Evolutionary conservation across 2,329 filamentous ascomycete genomes (phyloP).

Genomic region (Fusarium temperatum): DNA sequence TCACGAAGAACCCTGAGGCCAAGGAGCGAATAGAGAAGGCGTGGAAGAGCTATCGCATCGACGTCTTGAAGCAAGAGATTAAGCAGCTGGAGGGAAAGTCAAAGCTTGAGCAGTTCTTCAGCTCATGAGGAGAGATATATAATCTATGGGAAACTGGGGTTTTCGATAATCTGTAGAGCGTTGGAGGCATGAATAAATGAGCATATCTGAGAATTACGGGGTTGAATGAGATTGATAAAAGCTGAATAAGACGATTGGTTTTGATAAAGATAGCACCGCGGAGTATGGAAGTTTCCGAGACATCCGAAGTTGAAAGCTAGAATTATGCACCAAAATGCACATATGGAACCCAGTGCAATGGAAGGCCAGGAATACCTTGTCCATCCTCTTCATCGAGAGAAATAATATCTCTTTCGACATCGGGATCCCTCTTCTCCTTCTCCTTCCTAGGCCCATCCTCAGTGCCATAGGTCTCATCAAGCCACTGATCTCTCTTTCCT

Average conservation of each 20-base stretch:
- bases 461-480: neutral
- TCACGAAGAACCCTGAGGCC: neutral
- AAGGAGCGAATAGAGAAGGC: neutral
- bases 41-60: neutral
- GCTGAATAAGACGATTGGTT: accelerated
- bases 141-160: too few species aligned
- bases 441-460: accelerated
- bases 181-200: neutral
- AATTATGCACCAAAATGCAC: neutral
- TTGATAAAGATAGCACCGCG: too few species aligned
- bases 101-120: neutral
- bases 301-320: accelerated
- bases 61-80: constrained; percentile 1
- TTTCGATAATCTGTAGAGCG: accelerated
- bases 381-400: neutral
- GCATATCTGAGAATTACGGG: accelerated
- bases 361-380: accelerated
- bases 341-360: neutral
- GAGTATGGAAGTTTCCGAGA: neutral
- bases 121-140: neutral
- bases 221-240: neutral
- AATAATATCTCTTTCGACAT: neutral
- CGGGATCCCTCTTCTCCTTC: accelerated
- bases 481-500: neutral
- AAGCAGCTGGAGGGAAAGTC: neutral